A percentile compares a stretch with the other conserved stretches of the same genome.
phyloP scores from a whole-genome alignment of 768 basidiomycete genomes.

The Suillus alpinus region DNA sequence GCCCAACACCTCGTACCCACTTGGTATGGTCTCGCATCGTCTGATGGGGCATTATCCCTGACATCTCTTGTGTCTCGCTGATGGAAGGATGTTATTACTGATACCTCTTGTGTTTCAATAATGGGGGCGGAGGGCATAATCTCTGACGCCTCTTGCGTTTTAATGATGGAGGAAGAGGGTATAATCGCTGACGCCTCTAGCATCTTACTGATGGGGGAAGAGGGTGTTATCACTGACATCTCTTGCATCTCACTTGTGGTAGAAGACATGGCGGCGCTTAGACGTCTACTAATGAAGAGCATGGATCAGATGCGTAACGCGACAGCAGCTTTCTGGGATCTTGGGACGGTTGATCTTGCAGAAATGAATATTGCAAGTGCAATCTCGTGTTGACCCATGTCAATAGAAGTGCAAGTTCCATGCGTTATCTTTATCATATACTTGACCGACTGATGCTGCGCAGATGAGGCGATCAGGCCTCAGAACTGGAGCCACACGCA shows the following conservation, averaged over 20 bases:
- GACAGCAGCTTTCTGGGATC: neutral
- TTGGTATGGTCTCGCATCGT: neutral
- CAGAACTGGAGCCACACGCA: neutral
- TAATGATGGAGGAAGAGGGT: neutral
- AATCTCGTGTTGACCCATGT: neutral
- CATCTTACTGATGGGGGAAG: neutral
- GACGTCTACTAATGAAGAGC: neutral
- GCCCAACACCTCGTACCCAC: neutral
- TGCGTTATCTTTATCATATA: neutral
- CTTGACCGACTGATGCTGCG: neutral
- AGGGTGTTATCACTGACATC: neutral
- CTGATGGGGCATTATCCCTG: neutral
- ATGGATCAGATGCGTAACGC: neutral
- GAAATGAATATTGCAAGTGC: neutral
- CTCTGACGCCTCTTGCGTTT: neutral
- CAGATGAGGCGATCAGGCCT: neutral
- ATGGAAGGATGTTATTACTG: too few species aligned
- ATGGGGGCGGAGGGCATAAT: neutral
- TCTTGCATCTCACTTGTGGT: neutral
- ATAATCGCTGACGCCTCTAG: neutral
- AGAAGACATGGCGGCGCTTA: neutral
- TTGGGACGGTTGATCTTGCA: neutral
- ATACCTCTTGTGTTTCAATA: too few species aligned
- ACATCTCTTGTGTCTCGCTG: neutral
- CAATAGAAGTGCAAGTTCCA: neutral